These are phyloP conservation scores for Bolboschoenoplectus hybrid DNA, from an alignment of 202 grass and related monocot genomes.

Conservation along the genomic window DNA sequence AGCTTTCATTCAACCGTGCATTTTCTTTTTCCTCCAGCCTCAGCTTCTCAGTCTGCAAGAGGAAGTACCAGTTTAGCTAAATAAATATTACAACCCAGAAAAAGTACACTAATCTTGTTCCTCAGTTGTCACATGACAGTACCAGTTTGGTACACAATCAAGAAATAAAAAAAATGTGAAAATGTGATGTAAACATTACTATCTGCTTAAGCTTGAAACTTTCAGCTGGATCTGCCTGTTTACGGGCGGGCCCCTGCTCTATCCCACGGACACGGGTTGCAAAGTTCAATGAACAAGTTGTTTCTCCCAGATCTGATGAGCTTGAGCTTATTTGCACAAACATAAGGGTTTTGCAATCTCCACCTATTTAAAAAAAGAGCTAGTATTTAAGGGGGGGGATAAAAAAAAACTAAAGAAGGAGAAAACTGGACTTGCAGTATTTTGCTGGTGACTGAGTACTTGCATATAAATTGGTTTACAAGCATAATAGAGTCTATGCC, in stretches of 20 bases:
- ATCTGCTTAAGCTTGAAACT: conserved; percentile 87
- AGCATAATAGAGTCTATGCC: not conserved
- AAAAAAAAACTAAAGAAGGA: conserved; percentile 31
- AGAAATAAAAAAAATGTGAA: not conserved
- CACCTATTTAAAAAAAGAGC: conserved; percentile 56
- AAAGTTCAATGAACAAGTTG: conserved; percentile 83
- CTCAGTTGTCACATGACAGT: not conserved
- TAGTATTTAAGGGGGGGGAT: not conserved
- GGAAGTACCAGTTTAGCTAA: conserved; percentile 14
- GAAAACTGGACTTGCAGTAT: not conserved
- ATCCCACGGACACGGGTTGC: conserved; percentile 85
- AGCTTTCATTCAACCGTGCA: conserved; percentile 54
- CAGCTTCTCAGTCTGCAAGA: conserved; percentile 74
- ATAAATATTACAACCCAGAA: conserved; percentile 7
- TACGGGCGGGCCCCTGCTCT: conserved; percentile 83
- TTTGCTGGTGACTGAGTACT: not conserved
- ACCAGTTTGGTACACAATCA: not conserved
- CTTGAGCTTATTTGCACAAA: conserved; percentile 94
- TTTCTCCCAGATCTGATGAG: conserved; percentile 83
- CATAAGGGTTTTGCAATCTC: conserved; percentile 98
- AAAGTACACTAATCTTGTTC: not conserved
- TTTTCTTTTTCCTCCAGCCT: conserved; percentile 72
- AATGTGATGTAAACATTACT: conserved; percentile 54
- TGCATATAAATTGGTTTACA: not conserved
- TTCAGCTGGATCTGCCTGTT: conserved; percentile 74